Percentiles rank a stretch among this genome's conserved stretches.
Conservation (phyloP, 2,329 filamentous ascomycete species). For the Xylaria digitata region DNA sequence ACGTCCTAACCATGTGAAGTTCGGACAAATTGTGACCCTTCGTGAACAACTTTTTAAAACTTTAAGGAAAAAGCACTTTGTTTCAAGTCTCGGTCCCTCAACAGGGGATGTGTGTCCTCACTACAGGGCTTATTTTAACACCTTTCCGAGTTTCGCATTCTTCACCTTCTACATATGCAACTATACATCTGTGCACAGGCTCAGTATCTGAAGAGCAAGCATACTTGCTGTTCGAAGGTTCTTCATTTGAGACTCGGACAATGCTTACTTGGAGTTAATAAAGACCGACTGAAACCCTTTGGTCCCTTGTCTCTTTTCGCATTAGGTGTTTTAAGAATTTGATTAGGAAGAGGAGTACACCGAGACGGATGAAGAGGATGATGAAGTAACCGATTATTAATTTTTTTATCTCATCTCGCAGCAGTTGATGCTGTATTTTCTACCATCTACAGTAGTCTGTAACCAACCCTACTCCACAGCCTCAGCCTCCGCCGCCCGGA, state of each 20-base stretch:
- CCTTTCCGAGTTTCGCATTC: neutral
- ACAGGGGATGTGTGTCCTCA: too few species aligned
- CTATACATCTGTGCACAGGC: too few species aligned
- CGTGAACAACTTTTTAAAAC: too few species aligned
- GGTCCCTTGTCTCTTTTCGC: neutral
- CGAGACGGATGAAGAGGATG: neutral
- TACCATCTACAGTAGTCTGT: neutral
- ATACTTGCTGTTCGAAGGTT: neutral
- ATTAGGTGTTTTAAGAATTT: neutral
- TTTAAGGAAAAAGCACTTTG: too few species aligned
- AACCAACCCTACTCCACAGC: slow-evolving; percentile 27
- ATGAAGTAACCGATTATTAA: too few species aligned
- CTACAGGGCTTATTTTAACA: too few species aligned
- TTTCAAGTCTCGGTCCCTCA: too few species aligned
- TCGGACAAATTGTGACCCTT: too few species aligned
- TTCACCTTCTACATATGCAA: neutral
- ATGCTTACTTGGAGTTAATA: neutral
- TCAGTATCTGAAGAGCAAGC: neutral
- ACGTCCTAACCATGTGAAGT: too few species aligned
- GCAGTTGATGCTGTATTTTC: slow-evolving; percentile 17
- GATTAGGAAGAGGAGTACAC: neutral
- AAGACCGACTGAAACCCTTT: neutral
- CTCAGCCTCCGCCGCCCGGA: slow-evolving; percentile 66
- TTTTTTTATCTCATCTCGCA: neutral
- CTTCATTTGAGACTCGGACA: too few species aligned